Base-by-base conservation (phyloP, 345 rosid species). In the Linum tenue region DNA sequence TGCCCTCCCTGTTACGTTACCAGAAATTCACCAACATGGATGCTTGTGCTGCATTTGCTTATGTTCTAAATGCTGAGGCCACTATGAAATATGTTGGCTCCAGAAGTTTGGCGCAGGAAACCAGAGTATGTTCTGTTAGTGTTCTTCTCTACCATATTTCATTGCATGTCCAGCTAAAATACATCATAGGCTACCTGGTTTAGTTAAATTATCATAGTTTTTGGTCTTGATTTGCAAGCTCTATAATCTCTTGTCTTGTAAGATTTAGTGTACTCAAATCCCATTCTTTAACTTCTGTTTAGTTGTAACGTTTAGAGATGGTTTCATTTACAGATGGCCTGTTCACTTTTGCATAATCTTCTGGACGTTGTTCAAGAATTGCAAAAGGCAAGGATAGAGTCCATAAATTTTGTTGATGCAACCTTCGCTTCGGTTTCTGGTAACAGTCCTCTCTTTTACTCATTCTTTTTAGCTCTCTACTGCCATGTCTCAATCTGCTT, bases 361-460 rank as follows among this genome's bases (percentile, higher is more conserved):
- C 77, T 84, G 55, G 84, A 81, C 55, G 84, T 91, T 69, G 70
- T 84, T 70, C 87, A 79, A 77, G 96, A 88, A 83, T 71, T 86
- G 60, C 83, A 78, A 68, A 75, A 68, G 58, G 91, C 96, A 67
- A 74, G 40, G 56, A 63, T 82, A 67, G 84, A 88, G 75, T 75
- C 80, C 70, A 84, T 64, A 62, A 86, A 77, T 76, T 62, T 91
- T 72, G 78, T 75, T 16, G 79, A 71, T 42, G 73, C 85, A 75
- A 73, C 66, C 35, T 91, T 91, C 71, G 60, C 31, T 67, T 77
- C 83, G 73, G 76, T 84, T 50, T 80, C 82, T 31, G 86, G 96
- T 91, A 77, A 12, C 14, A 31, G 40, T 43, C 17, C 55, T 48
- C 37, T 37, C 64, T 65, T 16, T 6, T 38, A 50, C 36, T 14